phyloP scores from a whole-genome alignment of 257 asterid species.

The Nemophila menziesii region DNA sequence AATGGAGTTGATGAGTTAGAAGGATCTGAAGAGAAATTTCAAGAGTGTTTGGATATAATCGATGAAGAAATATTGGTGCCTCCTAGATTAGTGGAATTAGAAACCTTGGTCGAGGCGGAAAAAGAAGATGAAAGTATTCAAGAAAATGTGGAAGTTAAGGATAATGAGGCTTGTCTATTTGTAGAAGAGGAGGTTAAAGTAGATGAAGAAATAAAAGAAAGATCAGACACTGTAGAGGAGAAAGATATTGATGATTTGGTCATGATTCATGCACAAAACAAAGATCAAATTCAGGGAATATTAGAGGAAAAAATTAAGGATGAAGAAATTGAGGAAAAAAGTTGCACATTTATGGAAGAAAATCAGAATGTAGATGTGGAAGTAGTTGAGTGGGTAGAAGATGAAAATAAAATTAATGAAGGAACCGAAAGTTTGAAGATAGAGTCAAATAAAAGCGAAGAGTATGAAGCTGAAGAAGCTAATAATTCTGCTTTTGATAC shows the following conservation, averaged over 20 bases:
- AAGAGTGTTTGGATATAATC: constrained; percentile 13
- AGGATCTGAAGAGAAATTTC: not conserved
- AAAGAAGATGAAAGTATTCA: constrained; percentile 13
- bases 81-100: constrained; percentile 20
- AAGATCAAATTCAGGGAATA: constrained; percentile 15
- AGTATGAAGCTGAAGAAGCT: constrained; percentile 23
- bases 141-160: constrained; percentile 15
- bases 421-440: constrained; percentile 12
- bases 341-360: not conserved
- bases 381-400: constrained; percentile 5
- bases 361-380: constrained; percentile 2
- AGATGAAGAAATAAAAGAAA: constrained; percentile 17
- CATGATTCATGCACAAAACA: constrained; percentile 16
- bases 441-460: constrained; percentile 16
- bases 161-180: constrained; percentile 22
- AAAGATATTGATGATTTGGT: constrained; percentile 22
- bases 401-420: constrained; percentile 16
- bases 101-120: constrained; percentile 25
- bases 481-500: constrained; percentile 25
- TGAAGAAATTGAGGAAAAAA: constrained; percentile 15
- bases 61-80: constrained; percentile 11
- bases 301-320: constrained; percentile 19
- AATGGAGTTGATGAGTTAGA: not conserved
- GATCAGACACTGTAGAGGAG: constrained; percentile 16
- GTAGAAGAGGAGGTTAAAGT: constrained; percentile 21